Percentiles rank a stretch among this genome's conserved stretches.
These are phyloP conservation scores for Cyberlindnera samutprakarnensis DNA, from an alignment of 805 yeast genomes.

Conservation along the genomic window DNA sequence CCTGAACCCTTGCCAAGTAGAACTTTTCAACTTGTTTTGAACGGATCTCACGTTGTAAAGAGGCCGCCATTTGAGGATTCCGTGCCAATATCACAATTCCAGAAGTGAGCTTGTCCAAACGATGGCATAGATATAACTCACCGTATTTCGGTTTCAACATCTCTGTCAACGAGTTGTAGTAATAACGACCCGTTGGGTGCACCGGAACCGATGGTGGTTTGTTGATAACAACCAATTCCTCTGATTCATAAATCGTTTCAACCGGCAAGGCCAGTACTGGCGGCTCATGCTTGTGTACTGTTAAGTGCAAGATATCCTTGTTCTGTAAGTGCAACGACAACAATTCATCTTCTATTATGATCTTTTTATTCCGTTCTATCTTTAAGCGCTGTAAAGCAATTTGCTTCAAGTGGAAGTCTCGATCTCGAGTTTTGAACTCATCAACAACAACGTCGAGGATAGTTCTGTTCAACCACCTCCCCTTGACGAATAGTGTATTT, in stretches of 20 bases:
- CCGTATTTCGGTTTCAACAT: slow-evolving; percentile 44
- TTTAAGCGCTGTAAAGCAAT: slow-evolving; percentile 7
- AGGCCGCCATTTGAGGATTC: slow-evolving; percentile 27
- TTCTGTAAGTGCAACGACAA: slow-evolving; percentile 18
- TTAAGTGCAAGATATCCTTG: slow-evolving; percentile 23
- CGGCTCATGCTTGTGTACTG: slow-evolving; percentile 84
- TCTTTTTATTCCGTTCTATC: slow-evolving; percentile 4
- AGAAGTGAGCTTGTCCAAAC: slow-evolving; percentile 85
- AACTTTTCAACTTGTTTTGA: slow-evolving; percentile 70
- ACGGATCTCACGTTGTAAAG: slow-evolving; percentile 48
- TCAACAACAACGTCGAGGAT: slow-evolving; percentile 13
- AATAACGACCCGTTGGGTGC: slow-evolving; percentile 87
- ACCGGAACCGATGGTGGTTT: slow-evolving; percentile 94
- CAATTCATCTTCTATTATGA: slow-evolving; percentile 2
- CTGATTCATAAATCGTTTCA: slow-evolving; percentile 30
- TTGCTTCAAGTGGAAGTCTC: slow-evolving; percentile 8
- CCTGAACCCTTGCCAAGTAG: slow-evolving; percentile 82
- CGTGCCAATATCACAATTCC: slow-evolving; percentile 68
- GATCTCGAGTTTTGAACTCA: slow-evolving; percentile 16
- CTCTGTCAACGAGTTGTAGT: slow-evolving; percentile 72
- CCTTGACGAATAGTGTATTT: slow-evolving; percentile 13
- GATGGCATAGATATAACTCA: slow-evolving; percentile 63
- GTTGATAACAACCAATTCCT: slow-evolving; percentile 71
- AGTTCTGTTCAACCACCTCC: slow-evolving; percentile 18
- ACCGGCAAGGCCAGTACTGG: slow-evolving; percentile 24